These are phyloP conservation scores for Stipa capillata DNA, from an alignment of 176 grass and related monocot genomes.

Conservation along the genomic window DNA sequence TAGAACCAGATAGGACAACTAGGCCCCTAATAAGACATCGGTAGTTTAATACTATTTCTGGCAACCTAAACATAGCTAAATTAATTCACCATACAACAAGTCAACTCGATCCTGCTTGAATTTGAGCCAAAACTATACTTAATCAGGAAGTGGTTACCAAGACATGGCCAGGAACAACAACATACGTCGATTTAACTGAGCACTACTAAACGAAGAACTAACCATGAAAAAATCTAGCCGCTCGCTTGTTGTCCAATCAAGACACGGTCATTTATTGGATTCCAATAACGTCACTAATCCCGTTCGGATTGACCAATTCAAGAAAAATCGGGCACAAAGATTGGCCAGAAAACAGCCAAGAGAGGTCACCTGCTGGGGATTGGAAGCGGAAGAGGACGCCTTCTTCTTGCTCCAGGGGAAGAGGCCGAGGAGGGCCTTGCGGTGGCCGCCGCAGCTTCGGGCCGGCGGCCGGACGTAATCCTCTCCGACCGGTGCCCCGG, in stretches of 20 bases:
- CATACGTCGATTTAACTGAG: background rate
- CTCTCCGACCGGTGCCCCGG: slow-evolving; percentile 35
- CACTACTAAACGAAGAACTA: background rate
- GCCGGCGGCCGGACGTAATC: slow-evolving; percentile 48
- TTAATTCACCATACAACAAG: background rate
- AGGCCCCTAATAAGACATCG: background rate
- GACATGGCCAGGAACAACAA: background rate
- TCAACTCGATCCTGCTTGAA: background rate
- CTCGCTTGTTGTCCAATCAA: background rate
- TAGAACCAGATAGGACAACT: background rate
- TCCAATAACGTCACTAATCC: background rate
- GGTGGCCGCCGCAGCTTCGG: background rate
- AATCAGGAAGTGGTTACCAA: background rate
- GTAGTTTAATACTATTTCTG: background rate
- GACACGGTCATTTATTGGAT: background rate
- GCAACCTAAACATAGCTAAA: background rate
- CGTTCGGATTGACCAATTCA: background rate
- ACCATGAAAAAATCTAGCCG: background rate
- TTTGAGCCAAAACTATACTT: background rate
- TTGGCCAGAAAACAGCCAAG: background rate
- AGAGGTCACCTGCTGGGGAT: slow-evolving; percentile 49
- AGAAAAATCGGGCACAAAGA: background rate
- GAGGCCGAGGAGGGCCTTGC: slow-evolving; percentile 44
- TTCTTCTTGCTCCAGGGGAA: slow-evolving; percentile 38
- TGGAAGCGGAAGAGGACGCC: slow-evolving; percentile 22